Evolutionary conservation across 106 monocot genomes (phyloP).

Genomic region (Hemerocallis citrina): DNA sequence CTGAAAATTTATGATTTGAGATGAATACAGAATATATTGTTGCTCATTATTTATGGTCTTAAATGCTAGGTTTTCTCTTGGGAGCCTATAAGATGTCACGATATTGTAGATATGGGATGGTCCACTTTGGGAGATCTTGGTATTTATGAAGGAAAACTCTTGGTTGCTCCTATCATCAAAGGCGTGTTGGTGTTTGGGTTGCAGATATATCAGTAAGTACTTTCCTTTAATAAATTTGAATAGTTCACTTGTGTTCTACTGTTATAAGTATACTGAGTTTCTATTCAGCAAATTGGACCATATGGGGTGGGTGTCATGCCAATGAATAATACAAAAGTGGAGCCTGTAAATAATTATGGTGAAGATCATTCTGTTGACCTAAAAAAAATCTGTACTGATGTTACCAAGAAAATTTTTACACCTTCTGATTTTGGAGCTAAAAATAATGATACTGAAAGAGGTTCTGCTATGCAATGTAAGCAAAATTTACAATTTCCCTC

Average conservation of each 20-base stretch:
- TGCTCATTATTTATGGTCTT: slow-evolving; percentile 7
- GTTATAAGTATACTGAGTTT: slow-evolving; percentile 3
- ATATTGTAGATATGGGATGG: slow-evolving; percentile 79
- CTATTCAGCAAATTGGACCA: slow-evolving; percentile 73
- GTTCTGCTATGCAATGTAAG: slow-evolving; percentile 26
- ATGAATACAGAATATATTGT: neutral
- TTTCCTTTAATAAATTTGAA: neutral
- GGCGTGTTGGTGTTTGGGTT: slow-evolving; percentile 71
- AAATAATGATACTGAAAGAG: slow-evolving; percentile 27
- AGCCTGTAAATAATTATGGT: slow-evolving; percentile 17
- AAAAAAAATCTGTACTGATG: slow-evolving; percentile 14
- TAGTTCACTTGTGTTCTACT: slow-evolving; percentile 7
- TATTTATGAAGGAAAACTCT: slow-evolving; percentile 84
- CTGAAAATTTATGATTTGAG: neutral
- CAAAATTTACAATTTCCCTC: slow-evolving; percentile 1
- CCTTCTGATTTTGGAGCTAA: slow-evolving; percentile 21
- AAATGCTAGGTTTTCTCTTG: slow-evolving; percentile 71
- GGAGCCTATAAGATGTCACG: slow-evolving; percentile 90
- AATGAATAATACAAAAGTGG: slow-evolving; percentile 21
- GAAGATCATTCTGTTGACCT: slow-evolving; percentile 23
- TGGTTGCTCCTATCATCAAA: slow-evolving; percentile 71
- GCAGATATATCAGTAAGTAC: slow-evolving; percentile 67
- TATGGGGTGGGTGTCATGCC: slow-evolving; percentile 46
- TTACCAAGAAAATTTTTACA: slow-evolving; percentile 8
- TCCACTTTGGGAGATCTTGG: slow-evolving; percentile 66